phyloP scores from a whole-genome alignment of 192 early-diverging fungal genomes.

The Coemansia umbellata region DNA sequence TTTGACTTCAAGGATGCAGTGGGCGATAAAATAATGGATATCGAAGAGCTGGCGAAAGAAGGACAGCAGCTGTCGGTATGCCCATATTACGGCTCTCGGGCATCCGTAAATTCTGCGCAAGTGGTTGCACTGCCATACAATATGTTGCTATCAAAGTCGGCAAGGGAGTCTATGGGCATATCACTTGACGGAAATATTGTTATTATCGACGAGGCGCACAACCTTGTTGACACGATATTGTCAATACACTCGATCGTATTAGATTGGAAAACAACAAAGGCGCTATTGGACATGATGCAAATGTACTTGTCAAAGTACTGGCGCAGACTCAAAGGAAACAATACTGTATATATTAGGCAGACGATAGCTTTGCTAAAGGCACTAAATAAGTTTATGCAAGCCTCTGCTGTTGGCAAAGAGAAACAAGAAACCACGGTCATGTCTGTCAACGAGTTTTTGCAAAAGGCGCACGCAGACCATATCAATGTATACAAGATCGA shows the following conservation, averaged over 20 bases:
- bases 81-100: conserved; percentile 81
- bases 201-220: conserved; percentile 82
- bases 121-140: conserved; percentile 90
- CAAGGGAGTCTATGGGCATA: conserved; percentile 73
- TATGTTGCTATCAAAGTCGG: conserved; percentile 67
- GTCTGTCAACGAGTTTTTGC: conserved; percentile 67
- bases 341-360: conserved; percentile 74
- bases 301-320: conserved; percentile 70
- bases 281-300: conserved; percentile 56
- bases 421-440: conserved; percentile 25
- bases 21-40: conserved; percentile 59
- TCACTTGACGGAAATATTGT: conserved; percentile 69
- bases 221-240: conserved; percentile 70
- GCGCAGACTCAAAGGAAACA: conserved; percentile 62
- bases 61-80: conserved; percentile 61
- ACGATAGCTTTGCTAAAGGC: conserved; percentile 60
- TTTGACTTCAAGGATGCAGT: conserved; percentile 59
- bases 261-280: conserved; percentile 46
- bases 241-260: conserved; percentile 66
- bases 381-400: conserved; percentile 48
- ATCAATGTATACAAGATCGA: conserved; percentile 80
- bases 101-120: conserved; percentile 48
- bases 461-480: conserved; percentile 65
- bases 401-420: neutral
- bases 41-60: conserved; percentile 75